phyloP scores from a whole-genome alignment of 768 basidiomycete species.

The Lactarius hengduanensis region DNA sequence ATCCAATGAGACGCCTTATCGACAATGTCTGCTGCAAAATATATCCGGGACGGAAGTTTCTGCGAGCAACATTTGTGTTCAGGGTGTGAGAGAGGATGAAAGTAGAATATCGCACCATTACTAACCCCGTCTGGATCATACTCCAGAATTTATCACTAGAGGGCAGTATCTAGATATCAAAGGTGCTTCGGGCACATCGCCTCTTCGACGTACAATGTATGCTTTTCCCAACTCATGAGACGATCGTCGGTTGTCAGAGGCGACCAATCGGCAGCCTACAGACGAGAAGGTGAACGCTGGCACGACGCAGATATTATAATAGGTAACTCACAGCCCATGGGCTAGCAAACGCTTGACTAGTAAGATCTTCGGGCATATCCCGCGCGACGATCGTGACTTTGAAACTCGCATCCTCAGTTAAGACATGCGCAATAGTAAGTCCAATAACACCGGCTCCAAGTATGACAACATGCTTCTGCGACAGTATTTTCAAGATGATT shows the following conservation, averaged over 20 bases:
- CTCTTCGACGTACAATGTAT: constrained; percentile 41
- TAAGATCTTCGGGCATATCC: constrained; percentile 41
- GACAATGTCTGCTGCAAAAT: constrained; percentile 29
- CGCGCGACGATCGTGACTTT: constrained; percentile 40
- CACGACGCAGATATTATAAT: neutral
- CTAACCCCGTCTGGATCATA: constrained; percentile 45
- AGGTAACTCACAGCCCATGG: constrained; percentile 47
- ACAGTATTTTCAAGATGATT: constrained; percentile 13
- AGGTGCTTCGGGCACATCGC: neutral
- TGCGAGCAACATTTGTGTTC: constrained; percentile 22
- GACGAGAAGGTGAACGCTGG: neutral
- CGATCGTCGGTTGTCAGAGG: constrained; percentile 40
- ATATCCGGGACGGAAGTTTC: constrained; percentile 42
- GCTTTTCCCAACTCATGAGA: constrained; percentile 40
- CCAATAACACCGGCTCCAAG: constrained; percentile 48
- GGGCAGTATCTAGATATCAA: neutral
- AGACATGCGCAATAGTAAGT: constrained; percentile 41
- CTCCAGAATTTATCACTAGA: constrained; percentile 47
- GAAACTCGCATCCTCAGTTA: constrained; percentile 32
- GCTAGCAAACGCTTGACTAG: constrained; percentile 48
- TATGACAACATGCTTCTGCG: constrained; percentile 36
- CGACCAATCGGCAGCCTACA: constrained; percentile 49
- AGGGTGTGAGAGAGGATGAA: neutral
- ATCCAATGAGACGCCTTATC: constrained; percentile 39
- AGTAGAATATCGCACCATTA: constrained; percentile 35